phyloP scores from a whole-genome alignment of 148 eudicot species.

The Rhododendron henanense region DNA sequence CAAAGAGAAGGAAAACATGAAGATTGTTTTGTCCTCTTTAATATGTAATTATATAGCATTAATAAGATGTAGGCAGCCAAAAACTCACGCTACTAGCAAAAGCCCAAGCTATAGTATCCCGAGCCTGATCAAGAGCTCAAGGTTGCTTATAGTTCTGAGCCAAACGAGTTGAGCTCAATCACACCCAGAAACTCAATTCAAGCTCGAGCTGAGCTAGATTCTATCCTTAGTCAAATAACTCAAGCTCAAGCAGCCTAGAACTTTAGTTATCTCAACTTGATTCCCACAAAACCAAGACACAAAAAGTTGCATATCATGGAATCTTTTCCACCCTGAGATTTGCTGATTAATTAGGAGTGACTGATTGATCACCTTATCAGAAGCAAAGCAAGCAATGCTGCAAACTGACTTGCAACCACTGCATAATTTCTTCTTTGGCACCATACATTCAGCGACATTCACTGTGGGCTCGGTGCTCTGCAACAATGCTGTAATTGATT shows the following conservation, averaged over 20 bases:
- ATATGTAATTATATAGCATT: background rate
- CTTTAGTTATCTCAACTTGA: background rate
- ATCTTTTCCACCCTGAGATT: background rate
- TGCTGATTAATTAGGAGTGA: background rate
- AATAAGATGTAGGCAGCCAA: background rate
- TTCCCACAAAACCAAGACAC: background rate
- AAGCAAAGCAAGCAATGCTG: conserved; percentile 84
- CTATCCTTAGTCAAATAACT: background rate
- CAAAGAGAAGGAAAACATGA: background rate
- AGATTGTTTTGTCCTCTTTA: background rate
- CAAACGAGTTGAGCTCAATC: background rate
- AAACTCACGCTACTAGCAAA: background rate
- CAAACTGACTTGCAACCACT: conserved; percentile 67
- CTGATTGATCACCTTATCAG: conserved; percentile 52
- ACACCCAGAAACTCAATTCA: background rate
- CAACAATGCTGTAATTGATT: conserved; percentile 21
- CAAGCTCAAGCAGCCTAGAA: background rate
- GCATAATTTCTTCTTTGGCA: conserved; percentile 54
- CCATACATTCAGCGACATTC: conserved; percentile 13
- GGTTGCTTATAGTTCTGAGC: background rate
- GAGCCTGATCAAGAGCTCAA: background rate
- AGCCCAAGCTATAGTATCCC: background rate
- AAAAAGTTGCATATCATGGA: background rate
- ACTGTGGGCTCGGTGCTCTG: conserved; percentile 18
- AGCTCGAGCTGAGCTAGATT: background rate